Percentiles rank a stretch among this genome's conserved stretches.
phyloP scores from a whole-genome alignment of 495 filamentous ascomycete species.

The Recurvomyces mirabilis region DNA sequence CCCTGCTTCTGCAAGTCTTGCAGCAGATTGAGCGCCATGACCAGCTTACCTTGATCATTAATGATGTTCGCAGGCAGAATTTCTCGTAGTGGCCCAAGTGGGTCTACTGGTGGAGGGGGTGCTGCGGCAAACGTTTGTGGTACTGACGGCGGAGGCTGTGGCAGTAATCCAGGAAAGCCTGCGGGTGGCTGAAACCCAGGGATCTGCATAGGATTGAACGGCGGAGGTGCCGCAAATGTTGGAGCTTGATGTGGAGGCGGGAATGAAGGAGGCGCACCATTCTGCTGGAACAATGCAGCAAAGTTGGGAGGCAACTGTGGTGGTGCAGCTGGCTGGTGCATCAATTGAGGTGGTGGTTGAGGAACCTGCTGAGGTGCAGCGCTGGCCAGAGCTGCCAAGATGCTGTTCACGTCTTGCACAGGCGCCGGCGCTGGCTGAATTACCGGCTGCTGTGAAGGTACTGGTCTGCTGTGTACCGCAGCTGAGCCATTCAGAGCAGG shows the following conservation, averaged over 20 bases:
- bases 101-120: constrained; percentile 5
- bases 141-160: constrained; percentile 17
- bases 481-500: constrained; percentile 1
- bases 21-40: constrained; percentile 15
- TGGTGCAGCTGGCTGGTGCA: constrained; percentile 6
- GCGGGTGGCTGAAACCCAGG: constrained; percentile 7
- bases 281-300: constrained; percentile 13
- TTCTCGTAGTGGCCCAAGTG: constrained; percentile 10
- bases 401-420: constrained; percentile 20
- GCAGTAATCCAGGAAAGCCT: constrained; percentile 9
- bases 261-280: constrained; percentile 2
- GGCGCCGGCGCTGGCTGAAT: constrained; percentile 10
- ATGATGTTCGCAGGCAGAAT: constrained; percentile 19
- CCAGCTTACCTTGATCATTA: constrained; percentile 17
- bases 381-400: constrained; percentile 26
- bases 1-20: constrained; percentile 21
- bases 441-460: constrained; percentile 5
- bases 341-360: constrained; percentile 2
- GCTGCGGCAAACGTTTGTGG: constrained; percentile 11
- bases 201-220: neutral
- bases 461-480: neutral
- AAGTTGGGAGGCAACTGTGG: constrained; percentile 9
- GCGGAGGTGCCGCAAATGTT: neutral
- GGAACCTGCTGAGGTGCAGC: constrained; percentile 12
- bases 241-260: constrained; percentile 8